Evolutionary conservation across 768 basidiomycete species (phyloP), one percentile per base, ranked within the genome.

Genomic region (Lenzites betulinus): DNA sequence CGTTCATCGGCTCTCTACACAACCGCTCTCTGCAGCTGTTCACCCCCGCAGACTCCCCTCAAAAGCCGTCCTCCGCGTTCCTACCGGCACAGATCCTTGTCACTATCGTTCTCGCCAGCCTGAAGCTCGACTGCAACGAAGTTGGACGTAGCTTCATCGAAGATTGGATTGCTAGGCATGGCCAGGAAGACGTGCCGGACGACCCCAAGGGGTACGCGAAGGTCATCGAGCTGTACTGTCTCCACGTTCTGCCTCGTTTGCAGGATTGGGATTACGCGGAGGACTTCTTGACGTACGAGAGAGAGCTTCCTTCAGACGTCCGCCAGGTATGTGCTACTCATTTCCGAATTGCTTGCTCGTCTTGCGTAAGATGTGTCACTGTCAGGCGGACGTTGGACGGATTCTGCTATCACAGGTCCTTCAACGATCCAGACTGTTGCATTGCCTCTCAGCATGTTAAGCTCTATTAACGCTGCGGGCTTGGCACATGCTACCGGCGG

Each of bases 181-280:
- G 79, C 20, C 78, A 79, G 33, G 72, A 73, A 16, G 68, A 71
- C 5, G 36, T 42, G 11, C 9, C 48, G 6, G 26, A 69, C 33
- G 70, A 66, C 60, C 50, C 46, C 47, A 71, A 72, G 43, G 86
- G 83, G 18, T 93, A 93, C 65, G 83, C 83, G 55, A 90, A 89
- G 68, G 81, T 92, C 9, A 69, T 93, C 47, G 90, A 92, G 64
- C 71, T 91, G 12, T 94, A 93, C 72, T 86, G 85, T 66, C 75
- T 92, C 16, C 85, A 87, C 59, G 74, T 93, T 36, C 73, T 94
- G 36, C 89, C 92, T 0, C 83, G 83, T 48, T 70, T 93, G 26
- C 83, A 83, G 49, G 86, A 91, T 67, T 93, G 92, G 92, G 85
- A 87, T 20, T 91, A 92, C 66, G 89, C 87, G 16, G 79, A 76